Conservation (phyloP, 768 basidiomycete species). For the Polyporus arcularius region DNA sequence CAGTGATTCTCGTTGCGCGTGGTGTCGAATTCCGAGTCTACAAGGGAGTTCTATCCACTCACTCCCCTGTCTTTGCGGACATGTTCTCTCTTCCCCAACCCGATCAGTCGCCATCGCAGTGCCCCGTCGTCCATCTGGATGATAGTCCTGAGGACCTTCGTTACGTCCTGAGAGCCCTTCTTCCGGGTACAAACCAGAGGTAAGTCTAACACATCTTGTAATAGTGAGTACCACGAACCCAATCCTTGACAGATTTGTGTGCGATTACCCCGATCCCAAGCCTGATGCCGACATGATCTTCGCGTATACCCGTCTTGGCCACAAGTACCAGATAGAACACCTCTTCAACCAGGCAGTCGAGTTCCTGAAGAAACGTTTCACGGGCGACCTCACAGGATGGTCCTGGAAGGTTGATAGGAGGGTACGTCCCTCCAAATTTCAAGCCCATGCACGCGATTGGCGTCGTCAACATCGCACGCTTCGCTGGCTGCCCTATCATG, state of each 20-base stretch:
- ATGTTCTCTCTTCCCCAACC: neutral
- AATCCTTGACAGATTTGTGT: too few relatives aligned
- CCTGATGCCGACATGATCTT: neutral
- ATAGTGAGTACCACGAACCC: neutral
- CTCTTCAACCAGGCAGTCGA: neutral
- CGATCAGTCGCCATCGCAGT: neutral
- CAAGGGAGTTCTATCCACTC: slow-evolving; percentile 22
- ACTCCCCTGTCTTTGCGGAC: neutral
- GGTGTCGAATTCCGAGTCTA: slow-evolving; percentile 25
- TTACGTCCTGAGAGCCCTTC: neutral
- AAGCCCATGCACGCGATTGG: neutral
- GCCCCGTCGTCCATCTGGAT: neutral
- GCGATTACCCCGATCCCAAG: neutral
- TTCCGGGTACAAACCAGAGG: neutral
- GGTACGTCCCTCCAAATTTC: neutral
- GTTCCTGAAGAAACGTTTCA: neutral
- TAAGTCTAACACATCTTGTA: neutral
- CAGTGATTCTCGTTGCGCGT: slow-evolving; percentile 26
- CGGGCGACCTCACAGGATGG: neutral
- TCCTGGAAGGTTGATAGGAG: neutral
- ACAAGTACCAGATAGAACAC: neutral
- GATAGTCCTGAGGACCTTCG: neutral
- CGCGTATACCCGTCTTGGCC: neutral
- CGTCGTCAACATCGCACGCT: neutral
- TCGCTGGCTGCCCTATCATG: neutral